Conservation (phyloP, 192 early-diverging fungal genomes). For the Funneliformis geosporum region DNA sequence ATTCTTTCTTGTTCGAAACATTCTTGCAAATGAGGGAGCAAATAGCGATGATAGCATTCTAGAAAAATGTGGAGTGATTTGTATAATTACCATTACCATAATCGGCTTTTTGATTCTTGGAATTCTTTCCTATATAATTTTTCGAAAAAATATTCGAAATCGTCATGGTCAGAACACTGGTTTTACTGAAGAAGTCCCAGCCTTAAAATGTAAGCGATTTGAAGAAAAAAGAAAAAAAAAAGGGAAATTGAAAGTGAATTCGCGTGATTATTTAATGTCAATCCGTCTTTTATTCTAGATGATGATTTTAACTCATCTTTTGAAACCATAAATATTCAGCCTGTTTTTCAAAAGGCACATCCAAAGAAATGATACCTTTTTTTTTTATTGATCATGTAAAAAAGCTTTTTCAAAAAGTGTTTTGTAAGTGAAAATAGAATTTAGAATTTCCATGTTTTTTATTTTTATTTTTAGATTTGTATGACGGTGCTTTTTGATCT, state of each 20-base stretch:
- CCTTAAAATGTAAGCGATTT: not conserved
- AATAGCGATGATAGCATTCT: not conserved
- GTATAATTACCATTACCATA: not conserved
- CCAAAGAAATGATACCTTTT: not conserved
- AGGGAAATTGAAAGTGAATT: too few species aligned
- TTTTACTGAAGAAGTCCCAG: not conserved
- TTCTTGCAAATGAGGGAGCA: not conserved
- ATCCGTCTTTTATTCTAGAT: not conserved
- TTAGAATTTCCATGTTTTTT: too few species aligned
- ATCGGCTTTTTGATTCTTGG: not conserved
- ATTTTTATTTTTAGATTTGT: too few species aligned
- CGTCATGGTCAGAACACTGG: not conserved
- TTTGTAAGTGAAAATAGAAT: too few species aligned
- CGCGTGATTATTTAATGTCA: too few species aligned
- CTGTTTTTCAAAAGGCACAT: not conserved
- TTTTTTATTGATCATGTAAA: not conserved
- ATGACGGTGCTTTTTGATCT: too few species aligned
- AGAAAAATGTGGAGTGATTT: not conserved
- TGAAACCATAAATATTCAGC: not conserved
- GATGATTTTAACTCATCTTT: not conserved
- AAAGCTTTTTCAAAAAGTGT: too few species aligned
- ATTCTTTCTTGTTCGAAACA: not conserved
- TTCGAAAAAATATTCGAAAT: not conserved
- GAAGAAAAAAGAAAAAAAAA: not conserved
- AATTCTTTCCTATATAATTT: not conserved